These are phyloP conservation scores for Russula compacta DNA, from an alignment of 768 basidiomycete species.

Conservation along the genomic window DNA sequence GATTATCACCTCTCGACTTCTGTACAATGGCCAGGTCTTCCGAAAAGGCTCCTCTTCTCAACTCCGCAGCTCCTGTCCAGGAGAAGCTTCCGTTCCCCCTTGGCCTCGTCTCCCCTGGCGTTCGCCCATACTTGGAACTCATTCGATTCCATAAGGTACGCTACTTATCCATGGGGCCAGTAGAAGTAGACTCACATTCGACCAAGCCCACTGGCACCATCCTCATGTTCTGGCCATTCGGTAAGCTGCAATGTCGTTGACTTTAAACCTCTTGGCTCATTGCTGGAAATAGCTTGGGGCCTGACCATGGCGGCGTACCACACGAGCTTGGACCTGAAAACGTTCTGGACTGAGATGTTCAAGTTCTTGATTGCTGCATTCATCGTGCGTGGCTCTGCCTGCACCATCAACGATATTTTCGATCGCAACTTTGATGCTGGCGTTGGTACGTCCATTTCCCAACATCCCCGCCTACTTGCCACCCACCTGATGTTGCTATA, in stretches of 20 bases:
- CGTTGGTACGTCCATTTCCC: conserved; percentile 26
- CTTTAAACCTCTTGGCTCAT: neutral
- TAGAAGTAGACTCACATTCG: neutral
- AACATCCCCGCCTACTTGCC: neutral
- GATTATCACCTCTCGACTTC: neutral
- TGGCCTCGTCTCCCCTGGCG: conserved; percentile 14
- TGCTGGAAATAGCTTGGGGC: conserved; percentile 17
- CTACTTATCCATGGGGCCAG: neutral
- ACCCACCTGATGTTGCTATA: neutral
- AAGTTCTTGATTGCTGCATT: conserved; percentile 9
- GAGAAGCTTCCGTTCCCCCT: conserved; percentile 20
- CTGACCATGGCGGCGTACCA: conserved; percentile 20
- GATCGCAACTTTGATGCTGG: conserved; percentile 27
- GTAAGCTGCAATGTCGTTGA: neutral
- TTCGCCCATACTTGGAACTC: conserved; percentile 20
- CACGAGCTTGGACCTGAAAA: conserved; percentile 7
- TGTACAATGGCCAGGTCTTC: neutral
- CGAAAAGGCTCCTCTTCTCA: conserved; percentile 9
- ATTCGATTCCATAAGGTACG: conserved; percentile 17
- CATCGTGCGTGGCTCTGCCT: conserved; percentile 21
- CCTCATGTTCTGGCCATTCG: conserved; percentile 14
- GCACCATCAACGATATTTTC: conserved; percentile 24
- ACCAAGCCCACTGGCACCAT: conserved; percentile 17
- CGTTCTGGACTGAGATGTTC: conserved; percentile 11
- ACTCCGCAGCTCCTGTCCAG: neutral